Evolutionary conservation across 2,329 filamentous ascomycete species (phyloP).

Genomic region (Colletotrichum agaves): DNA sequence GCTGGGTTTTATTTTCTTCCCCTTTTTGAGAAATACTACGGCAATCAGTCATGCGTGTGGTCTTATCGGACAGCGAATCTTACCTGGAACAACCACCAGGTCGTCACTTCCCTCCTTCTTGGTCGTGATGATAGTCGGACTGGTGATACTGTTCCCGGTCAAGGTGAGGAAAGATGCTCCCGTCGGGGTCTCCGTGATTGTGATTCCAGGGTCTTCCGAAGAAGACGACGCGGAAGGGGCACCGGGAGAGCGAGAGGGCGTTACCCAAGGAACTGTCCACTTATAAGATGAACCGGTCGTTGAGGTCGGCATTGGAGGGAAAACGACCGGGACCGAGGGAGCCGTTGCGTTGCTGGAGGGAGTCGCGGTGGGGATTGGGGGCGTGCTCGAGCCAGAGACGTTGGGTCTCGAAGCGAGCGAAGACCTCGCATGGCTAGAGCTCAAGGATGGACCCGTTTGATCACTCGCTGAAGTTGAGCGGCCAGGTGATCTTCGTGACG

Average conservation of each 20-base stretch:
- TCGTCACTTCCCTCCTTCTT: neutral
- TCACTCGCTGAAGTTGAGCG: too few species aligned
- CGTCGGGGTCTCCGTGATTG: neutral
- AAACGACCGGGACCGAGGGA: neutral
- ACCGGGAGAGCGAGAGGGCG: neutral
- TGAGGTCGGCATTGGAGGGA: neutral
- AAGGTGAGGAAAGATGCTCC: neutral
- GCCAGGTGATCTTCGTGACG: too few species aligned
- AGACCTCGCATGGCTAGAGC: too few species aligned
- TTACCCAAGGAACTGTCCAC: neutral
- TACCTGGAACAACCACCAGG: neutral
- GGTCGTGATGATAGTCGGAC: neutral
- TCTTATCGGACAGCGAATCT: too few species aligned
- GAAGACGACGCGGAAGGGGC: neutral
- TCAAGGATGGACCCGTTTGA: too few species aligned
- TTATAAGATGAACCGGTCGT: neutral
- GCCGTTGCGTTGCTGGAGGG: neutral
- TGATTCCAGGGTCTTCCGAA: neutral
- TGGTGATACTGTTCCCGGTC: neutral
- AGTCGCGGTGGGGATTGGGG: too few species aligned
- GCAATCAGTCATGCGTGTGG: neutral
- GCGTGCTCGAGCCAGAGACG: too few species aligned
- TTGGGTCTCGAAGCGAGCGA: too few species aligned
- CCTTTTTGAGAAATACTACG: neutral
- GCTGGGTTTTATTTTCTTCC: neutral